phyloP scores from a whole-genome alignment of 1,139 yeast species.

The Candida tropicalis region DNA sequence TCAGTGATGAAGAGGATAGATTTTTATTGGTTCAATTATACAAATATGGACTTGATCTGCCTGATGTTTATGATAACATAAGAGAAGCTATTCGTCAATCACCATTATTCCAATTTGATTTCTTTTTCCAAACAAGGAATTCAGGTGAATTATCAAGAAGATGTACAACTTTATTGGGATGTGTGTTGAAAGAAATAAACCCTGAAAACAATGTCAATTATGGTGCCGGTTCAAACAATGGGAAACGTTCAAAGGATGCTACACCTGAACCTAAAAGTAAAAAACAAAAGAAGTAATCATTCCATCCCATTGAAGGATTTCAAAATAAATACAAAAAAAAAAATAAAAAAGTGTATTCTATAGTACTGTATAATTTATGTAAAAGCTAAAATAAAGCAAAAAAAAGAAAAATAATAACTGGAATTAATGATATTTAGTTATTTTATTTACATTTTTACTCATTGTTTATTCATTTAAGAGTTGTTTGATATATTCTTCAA shows the following conservation, averaged over 20 bases:
- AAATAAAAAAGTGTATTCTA: slow-evolving; percentile 1
- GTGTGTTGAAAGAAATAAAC: slow-evolving; percentile 61
- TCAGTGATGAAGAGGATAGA: slow-evolving; percentile 75
- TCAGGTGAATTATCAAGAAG: slow-evolving; percentile 68
- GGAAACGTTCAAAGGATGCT: slow-evolving; percentile 21
- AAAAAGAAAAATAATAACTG: too few species aligned
- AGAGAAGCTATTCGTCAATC: slow-evolving; percentile 62
- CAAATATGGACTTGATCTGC: slow-evolving; percentile 65
- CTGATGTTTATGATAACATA: slow-evolving; percentile 64
- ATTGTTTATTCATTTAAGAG: slow-evolving; percentile 31
- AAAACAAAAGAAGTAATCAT: slow-evolving; percentile 15
- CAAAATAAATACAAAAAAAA: slow-evolving; percentile 15
- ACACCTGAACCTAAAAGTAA: slow-evolving; percentile 17
- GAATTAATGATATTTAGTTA: too few species aligned
- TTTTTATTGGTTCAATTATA: slow-evolving; percentile 66
- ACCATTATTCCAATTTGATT: slow-evolving; percentile 68
- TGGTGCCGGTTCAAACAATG: slow-evolving; percentile 12
- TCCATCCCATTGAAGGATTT: too few species aligned
- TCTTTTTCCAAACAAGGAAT: slow-evolving; percentile 69
- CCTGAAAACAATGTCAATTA: slow-evolving; percentile 16
- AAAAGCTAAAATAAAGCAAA: too few species aligned
- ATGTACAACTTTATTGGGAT: slow-evolving; percentile 64
- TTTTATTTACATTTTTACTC: background rate
- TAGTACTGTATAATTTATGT: too few species aligned
- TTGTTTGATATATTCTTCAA: slow-evolving; percentile 51